A percentile compares a stretch with the other conserved stretches of the same genome.
These are phyloP conservation scores for Cryptosporidium tyzzeri DNA, from an alignment of 169 alveolate species.

Conservation along the genomic window DNA sequence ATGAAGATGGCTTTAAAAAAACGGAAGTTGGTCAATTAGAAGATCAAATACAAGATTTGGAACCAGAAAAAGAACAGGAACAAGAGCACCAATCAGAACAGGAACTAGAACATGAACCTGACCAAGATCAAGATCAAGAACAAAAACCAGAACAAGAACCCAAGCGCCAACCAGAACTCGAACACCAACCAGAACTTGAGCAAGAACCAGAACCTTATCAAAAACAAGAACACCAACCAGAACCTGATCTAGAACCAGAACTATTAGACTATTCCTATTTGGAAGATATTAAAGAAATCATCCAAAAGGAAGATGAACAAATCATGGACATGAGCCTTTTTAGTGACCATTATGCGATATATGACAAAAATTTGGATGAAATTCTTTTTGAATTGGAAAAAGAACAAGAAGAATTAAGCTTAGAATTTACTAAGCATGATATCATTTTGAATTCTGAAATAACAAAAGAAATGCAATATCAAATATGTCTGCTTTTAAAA, in stretches of 20 bases:
- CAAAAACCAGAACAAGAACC: neutral
- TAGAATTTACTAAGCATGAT: constrained; percentile 64
- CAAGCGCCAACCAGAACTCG: neutral
- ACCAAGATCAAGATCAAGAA: no score
- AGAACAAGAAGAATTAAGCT: constrained; percentile 73
- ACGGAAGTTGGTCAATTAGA: neutral
- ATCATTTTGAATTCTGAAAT: constrained; percentile 74
- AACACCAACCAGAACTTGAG: no score
- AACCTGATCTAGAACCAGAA: neutral
- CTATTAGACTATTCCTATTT: constrained; percentile 2
- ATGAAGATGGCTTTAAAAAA: neutral
- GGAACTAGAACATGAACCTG: no score
- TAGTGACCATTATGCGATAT: neutral
- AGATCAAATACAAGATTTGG: neutral
- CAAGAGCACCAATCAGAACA: no score
- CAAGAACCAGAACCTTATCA: neutral
- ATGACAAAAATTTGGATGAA: constrained; percentile 62
- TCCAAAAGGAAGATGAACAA: constrained; percentile 6
- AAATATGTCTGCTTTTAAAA: constrained; percentile 83
- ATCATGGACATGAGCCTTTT: neutral
- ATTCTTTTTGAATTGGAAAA: constrained; percentile 75
- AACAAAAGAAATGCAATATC: constrained; percentile 77
- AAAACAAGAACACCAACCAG: neutral
- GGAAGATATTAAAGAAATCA: constrained; percentile 67
- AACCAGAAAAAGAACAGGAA: neutral